These are phyloP conservation scores for Candida buenavistaensis DNA, from an alignment of 1,139 yeast species.

Conservation along the genomic window DNA sequence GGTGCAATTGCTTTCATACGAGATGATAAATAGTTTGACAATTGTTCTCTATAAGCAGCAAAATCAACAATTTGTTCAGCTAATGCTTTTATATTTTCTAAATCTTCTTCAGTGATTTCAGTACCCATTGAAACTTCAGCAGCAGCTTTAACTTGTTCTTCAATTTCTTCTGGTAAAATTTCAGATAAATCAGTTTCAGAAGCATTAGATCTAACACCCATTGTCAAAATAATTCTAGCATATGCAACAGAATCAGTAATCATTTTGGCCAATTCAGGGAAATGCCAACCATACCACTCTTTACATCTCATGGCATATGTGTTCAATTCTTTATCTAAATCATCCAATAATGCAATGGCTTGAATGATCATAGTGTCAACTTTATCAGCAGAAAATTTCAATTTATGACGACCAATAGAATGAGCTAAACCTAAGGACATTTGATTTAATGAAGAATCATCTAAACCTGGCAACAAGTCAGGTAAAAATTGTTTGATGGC, in stretches of 20 bases:
- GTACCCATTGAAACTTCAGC: slow-evolving; percentile 99
- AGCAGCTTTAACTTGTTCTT: slow-evolving; percentile 76
- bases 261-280: slow-evolving; percentile 97
- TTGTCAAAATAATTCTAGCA: slow-evolving; percentile 86
- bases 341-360: slow-evolving; percentile 96
- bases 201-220: slow-evolving; percentile 95
- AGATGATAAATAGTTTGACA: slow-evolving; percentile 84
- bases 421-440: slow-evolving; percentile 98
- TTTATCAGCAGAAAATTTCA: slow-evolving; percentile 95
- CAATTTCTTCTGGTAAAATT: slow-evolving; percentile 89
- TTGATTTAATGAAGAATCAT: slow-evolving; percentile 79
- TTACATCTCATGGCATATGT: slow-evolving; percentile 97
- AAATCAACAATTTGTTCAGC: slow-evolving; percentile 94
- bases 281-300: slow-evolving; percentile 99
- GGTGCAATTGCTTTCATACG: slow-evolving; percentile 99
- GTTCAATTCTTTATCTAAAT: slow-evolving; percentile 94
- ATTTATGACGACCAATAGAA: slow-evolving; percentile 95
- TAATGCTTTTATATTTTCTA: slow-evolving; percentile 84
- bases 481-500: slow-evolving; percentile 94
- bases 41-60: slow-evolving; percentile 87
- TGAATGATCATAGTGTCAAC: slow-evolving; percentile 98
- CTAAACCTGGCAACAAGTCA: slow-evolving; percentile 89
- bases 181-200: slow-evolving; percentile 87
- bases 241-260: slow-evolving; percentile 93
- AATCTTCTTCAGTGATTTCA: slow-evolving; percentile 91